Conservation (phyloP, 1,139 yeast species). For the Saccharomycopsis crataegensis region DNA sequence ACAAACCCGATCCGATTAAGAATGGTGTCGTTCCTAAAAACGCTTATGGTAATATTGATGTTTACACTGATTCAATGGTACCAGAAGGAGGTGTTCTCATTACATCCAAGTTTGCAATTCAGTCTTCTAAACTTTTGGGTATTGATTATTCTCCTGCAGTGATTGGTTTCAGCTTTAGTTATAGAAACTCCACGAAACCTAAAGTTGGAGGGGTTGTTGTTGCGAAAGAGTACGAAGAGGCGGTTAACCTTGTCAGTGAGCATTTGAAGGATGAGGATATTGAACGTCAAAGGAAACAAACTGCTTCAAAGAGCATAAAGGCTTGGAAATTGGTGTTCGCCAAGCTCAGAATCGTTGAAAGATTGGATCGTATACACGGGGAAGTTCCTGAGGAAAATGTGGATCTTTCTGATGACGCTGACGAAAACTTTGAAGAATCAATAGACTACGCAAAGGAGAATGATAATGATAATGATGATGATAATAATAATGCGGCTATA, state of each 20-base stretch:
- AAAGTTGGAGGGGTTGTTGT: conserved; percentile 73
- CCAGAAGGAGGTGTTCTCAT: conserved; percentile 75
- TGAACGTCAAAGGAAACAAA: conserved; percentile 38
- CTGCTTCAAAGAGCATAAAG: conserved; percentile 47
- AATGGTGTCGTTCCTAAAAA: conserved; percentile 69
- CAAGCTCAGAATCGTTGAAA: conserved; percentile 62
- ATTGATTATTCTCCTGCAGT: conserved; percentile 86
- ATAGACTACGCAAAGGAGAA: background rate
- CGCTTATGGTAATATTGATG: conserved; percentile 75
- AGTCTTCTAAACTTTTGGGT: conserved; percentile 63
- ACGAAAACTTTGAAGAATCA: background rate
- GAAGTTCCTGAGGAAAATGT: conserved; percentile 23
- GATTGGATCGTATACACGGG: conserved; percentile 66
- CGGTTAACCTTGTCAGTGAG: conserved; percentile 50
- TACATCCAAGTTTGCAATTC: conserved; percentile 44
- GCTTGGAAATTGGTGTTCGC: conserved; percentile 70
- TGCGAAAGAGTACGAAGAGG: conserved; percentile 56
- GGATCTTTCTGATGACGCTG: conserved; percentile 2
- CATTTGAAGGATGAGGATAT: conserved; percentile 50
- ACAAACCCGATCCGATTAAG: conserved; percentile 51
- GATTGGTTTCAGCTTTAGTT: conserved; percentile 70
- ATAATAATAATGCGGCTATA: conserved; percentile 11
- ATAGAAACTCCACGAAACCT: conserved; percentile 48
- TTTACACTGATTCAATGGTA: conserved; percentile 70
- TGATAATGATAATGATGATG: conserved; percentile 14